phyloP scores from a whole-genome alignment of 495 filamentous ascomycete species.

The Bacidia gigantensis region DNA sequence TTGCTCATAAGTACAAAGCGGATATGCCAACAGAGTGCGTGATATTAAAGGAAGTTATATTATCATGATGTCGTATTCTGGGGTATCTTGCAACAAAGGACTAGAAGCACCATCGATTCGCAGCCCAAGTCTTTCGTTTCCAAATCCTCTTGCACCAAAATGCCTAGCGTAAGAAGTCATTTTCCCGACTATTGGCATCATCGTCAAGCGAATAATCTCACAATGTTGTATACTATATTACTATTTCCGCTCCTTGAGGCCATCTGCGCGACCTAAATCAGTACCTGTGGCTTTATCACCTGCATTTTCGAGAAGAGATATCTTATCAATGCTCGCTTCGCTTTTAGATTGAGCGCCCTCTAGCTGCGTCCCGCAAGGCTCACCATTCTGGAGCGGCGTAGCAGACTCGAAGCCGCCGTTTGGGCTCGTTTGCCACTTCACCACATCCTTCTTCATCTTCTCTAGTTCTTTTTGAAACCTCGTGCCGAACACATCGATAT shows the following conservation, averaged over 20 bases:
- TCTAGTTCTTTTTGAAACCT: slow-evolving; percentile 95
- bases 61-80: too few relatives aligned
- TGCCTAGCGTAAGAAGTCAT: too few relatives aligned
- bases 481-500: slow-evolving; percentile 94
- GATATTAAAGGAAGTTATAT: too few relatives aligned
- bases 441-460: slow-evolving; percentile 74
- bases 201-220: too few relatives aligned
- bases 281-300: slow-evolving; percentile 23
- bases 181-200: too few relatives aligned
- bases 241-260: background rate
- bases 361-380: slow-evolving; percentile 10
- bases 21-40: too few relatives aligned
- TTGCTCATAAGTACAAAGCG: too few relatives aligned
- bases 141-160: too few relatives aligned
- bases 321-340: slow-evolving; percentile 34
- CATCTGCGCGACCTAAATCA: slow-evolving; percentile 21
- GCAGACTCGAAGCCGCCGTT: slow-evolving; percentile 29
- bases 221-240: background rate
- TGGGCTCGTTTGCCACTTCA: slow-evolving; percentile 62
- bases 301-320: slow-evolving; percentile 33
- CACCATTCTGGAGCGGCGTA: slow-evolving; percentile 24
- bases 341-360: slow-evolving; percentile 10
- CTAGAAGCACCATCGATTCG: too few relatives aligned
- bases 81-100: too few relatives aligned
- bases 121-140: too few relatives aligned